Conservation (phyloP, 345 rosid species). For the Reutealis trisperma region DNA sequence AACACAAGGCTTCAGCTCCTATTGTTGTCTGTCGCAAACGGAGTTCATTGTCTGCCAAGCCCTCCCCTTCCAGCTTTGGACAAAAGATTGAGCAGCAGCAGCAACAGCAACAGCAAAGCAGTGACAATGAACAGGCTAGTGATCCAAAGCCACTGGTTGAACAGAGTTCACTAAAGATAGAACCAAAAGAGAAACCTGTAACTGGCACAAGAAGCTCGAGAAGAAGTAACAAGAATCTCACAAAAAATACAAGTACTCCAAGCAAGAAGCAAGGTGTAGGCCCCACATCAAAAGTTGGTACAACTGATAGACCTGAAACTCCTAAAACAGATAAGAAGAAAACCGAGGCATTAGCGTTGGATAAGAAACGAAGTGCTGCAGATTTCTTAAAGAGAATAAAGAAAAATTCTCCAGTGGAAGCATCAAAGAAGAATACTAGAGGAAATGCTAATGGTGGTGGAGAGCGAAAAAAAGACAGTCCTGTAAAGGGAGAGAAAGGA, state of each 20-base stretch:
- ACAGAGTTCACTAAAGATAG: conserved; percentile 33
- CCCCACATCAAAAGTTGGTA: conserved; percentile 24
- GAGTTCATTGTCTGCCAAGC: conserved; percentile 49
- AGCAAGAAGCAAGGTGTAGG: conserved; percentile 35
- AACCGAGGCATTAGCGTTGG: conserved; percentile 30
- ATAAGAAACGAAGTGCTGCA: conserved; percentile 64
- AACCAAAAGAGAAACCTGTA: conserved; percentile 44
- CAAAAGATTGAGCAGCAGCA: conserved; percentile 38
- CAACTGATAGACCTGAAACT: conserved; percentile 14
- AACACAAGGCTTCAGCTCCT: conserved; percentile 45
- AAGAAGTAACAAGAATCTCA: conserved; percentile 44
- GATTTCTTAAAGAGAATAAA: conserved; percentile 69
- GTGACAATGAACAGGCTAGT: conserved; percentile 20
- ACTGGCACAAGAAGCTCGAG: conserved; percentile 65
- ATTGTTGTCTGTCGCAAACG: conserved; percentile 60
- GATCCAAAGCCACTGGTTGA: conserved; percentile 29
- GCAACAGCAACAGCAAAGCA: conserved; percentile 10
- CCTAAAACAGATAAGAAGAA: conserved; percentile 35
- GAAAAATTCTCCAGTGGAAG: conserved; percentile 48
- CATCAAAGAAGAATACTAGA: conserved; percentile 37
- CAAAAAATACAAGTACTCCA: conserved; percentile 3
- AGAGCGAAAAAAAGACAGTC: conserved; percentile 34
- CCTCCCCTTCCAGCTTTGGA: conserved; percentile 42
- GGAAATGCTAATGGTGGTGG: conserved; percentile 14
- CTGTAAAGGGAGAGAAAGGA: conserved; percentile 37